Base-by-base conservation (phyloP, 768 basidiomycete species). In the Mycena latifolia region DNA sequence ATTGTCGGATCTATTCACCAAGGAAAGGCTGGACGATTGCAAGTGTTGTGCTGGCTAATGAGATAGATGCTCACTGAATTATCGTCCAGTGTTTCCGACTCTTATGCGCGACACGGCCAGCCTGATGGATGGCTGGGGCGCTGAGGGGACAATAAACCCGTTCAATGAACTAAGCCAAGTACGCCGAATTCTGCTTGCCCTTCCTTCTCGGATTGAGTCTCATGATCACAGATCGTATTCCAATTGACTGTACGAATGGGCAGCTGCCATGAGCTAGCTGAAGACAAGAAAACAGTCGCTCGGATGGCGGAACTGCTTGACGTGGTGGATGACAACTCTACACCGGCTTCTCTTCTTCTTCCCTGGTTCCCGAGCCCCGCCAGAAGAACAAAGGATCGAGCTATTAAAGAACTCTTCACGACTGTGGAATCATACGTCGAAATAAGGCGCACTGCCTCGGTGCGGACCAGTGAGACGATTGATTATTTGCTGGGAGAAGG, bases 231-330 rank as follows among this genome's bases (percentile, higher is more conserved):
- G 69, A 20, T 69, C 28, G 70, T 71, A 14, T 69, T 71, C 53
- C 62, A 71, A 52, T 10, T 69, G 48, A 69, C 63, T 14, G 53
- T 65, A 8, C 62, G 70, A 9, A 41, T 67, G 57, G 43, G 33
- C 17, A 45, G 55, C 22, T 69, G 69, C 56, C 18, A 29, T 7
- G 70, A 71, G 33, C 27, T 71, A 8, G 59, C 70, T n/a, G 43
- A 57, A 14, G 54, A 69, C 47, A 22, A 33, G 31, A 33, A 33
- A 33, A 11, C 7, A 4, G 47, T 12, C 18, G 35, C 64, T 17
- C 41, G 47, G 3, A 45, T 71, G n/a, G 8, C 33, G 20, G 29
- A 55, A 18, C 53, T 69, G 2, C 52, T 59, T 39, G 48, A 54
- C 50, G 55, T 29, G 15, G 12, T 71, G 4, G 70, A 71, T 27